phyloP scores from a whole-genome alignment of 345 rosid genomes.

The Cardiospermum halicacabum region DNA sequence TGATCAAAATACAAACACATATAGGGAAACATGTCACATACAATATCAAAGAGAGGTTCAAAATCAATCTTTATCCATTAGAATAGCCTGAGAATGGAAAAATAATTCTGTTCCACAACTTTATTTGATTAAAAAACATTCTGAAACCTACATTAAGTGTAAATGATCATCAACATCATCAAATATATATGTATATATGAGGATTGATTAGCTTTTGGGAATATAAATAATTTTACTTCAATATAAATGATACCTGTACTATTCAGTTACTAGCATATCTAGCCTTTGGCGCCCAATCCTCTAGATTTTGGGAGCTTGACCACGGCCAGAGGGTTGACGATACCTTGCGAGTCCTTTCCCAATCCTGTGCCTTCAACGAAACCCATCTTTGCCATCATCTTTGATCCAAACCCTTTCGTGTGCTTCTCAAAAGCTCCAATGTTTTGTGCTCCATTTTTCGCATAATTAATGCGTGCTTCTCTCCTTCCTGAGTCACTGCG shows the following conservation, averaged over 20 bases:
- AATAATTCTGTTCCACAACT: neutral
- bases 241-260: neutral
- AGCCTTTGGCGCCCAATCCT: slow-evolving; percentile 65
- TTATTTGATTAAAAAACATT: neutral
- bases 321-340: slow-evolving; percentile 54
- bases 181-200: no score
- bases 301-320: slow-evolving; percentile 58
- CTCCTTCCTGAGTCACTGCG: neutral
- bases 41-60: no score
- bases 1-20: neutral
- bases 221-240: neutral
- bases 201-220: no score
- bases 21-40: no score
- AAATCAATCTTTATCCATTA: neutral
- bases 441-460: slow-evolving; percentile 30
- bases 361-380: slow-evolving; percentile 79
- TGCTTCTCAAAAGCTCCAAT: slow-evolving; percentile 77
- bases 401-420: slow-evolving; percentile 86
- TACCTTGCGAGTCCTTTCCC: slow-evolving; percentile 80
- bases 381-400: slow-evolving; percentile 91
- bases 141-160: neutral
- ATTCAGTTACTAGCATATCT: neutral
- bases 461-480: slow-evolving; percentile 11
- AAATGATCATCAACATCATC: no score
- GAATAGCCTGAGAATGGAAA: neutral